Percentiles rank a stretch among this genome's conserved stretches.
phyloP scores from a whole-genome alignment of 164 flowering plant species.

The Liriodendron chinense region DNA sequence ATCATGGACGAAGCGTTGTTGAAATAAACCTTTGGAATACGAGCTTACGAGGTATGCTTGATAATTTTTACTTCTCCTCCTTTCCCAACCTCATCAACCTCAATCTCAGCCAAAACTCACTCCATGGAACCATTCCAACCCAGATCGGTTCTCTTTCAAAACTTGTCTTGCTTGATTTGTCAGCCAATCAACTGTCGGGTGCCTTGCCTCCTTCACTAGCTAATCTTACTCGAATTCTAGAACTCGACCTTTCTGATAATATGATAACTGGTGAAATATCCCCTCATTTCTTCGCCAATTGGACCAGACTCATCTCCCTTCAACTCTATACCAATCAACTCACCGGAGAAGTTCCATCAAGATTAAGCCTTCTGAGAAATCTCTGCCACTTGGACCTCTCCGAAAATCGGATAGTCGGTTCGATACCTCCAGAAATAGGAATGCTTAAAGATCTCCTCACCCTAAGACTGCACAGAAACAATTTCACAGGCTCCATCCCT shows the following conservation, averaged over 20 bases:
- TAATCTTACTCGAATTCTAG: constrained; percentile 20
- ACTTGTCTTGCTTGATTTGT: constrained; percentile 23
- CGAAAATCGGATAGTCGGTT: constrained; percentile 9
- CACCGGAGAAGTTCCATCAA: constrained; percentile 18
- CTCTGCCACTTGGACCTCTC: background rate
- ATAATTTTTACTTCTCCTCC: constrained; percentile 17
- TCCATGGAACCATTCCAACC: constrained; percentile 18
- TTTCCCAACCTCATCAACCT: constrained; percentile 20
- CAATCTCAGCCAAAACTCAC: constrained; percentile 7
- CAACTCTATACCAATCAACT: constrained; percentile 12
- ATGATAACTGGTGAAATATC: constrained; percentile 12
- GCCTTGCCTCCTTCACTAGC: constrained; percentile 26
- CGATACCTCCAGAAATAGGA: constrained; percentile 29
- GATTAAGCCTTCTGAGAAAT: constrained; percentile 18
- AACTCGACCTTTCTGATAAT: constrained; percentile 24
- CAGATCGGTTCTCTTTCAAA: constrained; percentile 18
- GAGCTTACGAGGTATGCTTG: constrained; percentile 12
- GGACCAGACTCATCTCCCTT: constrained; percentile 9
- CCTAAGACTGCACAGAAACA: background rate
- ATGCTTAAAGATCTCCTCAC: constrained; percentile 4
- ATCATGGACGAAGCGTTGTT: constrained; percentile 7
- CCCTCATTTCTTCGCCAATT: constrained; percentile 16
- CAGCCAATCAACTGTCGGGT: constrained; percentile 17
- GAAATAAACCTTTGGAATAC: constrained; percentile 8
- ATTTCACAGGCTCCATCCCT: background rate